Conservation (phyloP, 1,139 yeast species). For the Scheffersomyces parashehatae region DNA sequence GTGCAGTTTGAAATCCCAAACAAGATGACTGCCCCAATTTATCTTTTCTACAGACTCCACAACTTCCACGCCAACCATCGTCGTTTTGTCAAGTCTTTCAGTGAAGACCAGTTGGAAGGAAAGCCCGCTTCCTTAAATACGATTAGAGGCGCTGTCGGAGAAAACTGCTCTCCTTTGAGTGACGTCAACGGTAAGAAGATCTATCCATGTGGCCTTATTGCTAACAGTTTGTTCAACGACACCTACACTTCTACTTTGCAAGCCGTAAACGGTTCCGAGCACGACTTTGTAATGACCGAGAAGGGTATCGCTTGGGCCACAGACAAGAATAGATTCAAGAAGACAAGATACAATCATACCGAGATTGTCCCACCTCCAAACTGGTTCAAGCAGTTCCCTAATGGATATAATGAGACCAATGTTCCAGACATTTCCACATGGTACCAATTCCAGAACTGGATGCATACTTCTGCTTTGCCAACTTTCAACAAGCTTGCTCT, state of each 20-base stretch:
- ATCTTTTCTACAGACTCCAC: constrained; percentile 75
- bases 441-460: constrained; percentile 95
- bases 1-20: constrained; percentile 80
- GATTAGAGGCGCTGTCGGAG: constrained; percentile 72
- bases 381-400: constrained; percentile 82
- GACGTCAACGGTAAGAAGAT: constrained; percentile 57
- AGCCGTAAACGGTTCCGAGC: constrained; percentile 45
- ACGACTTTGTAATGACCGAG: constrained; percentile 62
- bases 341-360: constrained; percentile 66
- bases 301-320: constrained; percentile 85
- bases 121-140: constrained; percentile 53
- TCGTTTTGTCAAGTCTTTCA: constrained; percentile 84
- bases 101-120: constrained; percentile 89
- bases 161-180: constrained; percentile 85
- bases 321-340: constrained; percentile 75
- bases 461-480: constrained; percentile 91
- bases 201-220: constrained; percentile 96
- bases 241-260: constrained; percentile 58
- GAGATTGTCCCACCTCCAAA: constrained; percentile 95
- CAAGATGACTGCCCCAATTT: constrained; percentile 73
- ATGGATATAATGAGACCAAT: constrained; percentile 84
- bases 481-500: constrained; percentile 79
- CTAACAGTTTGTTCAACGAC: constrained; percentile 91
- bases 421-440: constrained; percentile 78
- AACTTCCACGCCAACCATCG: constrained; percentile 93